Conservation (phyloP, 441 rosid genomes). For the Bocquillonia castaneifolia region DNA sequence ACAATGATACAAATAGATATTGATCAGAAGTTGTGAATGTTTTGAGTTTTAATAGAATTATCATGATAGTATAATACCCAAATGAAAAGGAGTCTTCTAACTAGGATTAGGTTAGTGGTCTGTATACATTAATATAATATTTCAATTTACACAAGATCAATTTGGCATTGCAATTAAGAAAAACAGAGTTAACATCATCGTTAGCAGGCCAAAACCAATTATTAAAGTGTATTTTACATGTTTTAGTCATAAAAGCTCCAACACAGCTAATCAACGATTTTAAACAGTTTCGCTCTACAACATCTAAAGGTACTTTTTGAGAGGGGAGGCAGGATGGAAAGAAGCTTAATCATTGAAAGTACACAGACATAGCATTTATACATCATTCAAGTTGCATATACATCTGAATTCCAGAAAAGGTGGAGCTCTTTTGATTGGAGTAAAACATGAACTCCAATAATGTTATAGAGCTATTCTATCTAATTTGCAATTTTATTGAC, state of each 20-base stretch:
- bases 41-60: not conserved
- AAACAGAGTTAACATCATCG: not conserved
- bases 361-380: not conserved
- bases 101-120: not conserved
- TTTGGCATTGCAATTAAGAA: not conserved
- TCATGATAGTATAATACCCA: not conserved
- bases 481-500: not conserved
- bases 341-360: not conserved
- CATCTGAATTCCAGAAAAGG: not conserved
- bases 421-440: not conserved
- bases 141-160: not conserved
- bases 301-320: not conserved
- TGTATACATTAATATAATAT: not conserved
- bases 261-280: not conserved
- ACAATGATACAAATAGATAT: not conserved
- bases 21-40: too few species aligned
- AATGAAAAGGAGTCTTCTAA: not conserved
- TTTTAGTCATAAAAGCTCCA: not conserved
- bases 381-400: not conserved
- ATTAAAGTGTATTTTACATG: not conserved
- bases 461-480: not conserved
- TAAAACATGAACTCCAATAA: not conserved
- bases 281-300: not conserved
- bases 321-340: not conserved
- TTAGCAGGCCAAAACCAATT: not conserved